A percentile compares a stretch with the other conserved stretches of the same genome.
Conservation (phyloP, 2,329 filamentous ascomycete genomes). For the Dendryphion nanum region DNA sequence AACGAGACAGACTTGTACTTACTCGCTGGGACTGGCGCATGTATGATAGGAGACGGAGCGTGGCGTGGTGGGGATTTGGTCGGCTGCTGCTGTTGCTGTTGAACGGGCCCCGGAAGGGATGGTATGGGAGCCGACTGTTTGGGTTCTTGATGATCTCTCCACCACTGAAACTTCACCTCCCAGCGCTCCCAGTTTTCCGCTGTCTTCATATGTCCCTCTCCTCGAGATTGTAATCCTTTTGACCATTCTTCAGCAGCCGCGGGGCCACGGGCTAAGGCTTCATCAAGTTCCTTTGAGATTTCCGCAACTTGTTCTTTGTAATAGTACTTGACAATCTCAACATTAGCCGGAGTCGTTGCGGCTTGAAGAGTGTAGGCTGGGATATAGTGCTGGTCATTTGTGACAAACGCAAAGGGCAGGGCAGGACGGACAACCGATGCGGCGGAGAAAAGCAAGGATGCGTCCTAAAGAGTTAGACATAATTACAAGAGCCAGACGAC, state of each 20-base stretch:
- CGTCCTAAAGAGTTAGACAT: conserved; percentile 55
- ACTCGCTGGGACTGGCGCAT: conserved; percentile 34
- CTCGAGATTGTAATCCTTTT: conserved; percentile 67
- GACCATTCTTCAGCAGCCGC: conserved; percentile 74
- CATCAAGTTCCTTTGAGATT: conserved; percentile 61
- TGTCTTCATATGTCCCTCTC: conserved; percentile 60
- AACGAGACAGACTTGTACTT: conserved; percentile 26
- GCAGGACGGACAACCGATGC: conserved; percentile 63
- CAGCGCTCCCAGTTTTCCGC: conserved; percentile 74
- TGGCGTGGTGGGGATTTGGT: conserved; percentile 26
- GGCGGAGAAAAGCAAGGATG: conserved; percentile 65
- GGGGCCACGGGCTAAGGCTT: conserved; percentile 64
- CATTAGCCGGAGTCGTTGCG: conserved; percentile 46
- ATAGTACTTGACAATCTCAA: conserved; percentile 65
- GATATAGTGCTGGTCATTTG: conserved; percentile 60
- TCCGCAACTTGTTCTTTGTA: conserved; percentile 61
- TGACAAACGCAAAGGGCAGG: conserved; percentile 68
- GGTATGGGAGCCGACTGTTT: conserved; percentile 14
- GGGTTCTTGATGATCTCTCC: conserved; percentile 16
- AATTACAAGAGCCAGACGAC: background rate
- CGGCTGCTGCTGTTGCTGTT: conserved; percentile 15
- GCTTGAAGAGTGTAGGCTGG: conserved; percentile 56
- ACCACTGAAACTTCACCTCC: conserved; percentile 48
- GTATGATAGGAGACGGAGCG: conserved; percentile 28
- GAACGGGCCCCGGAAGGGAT: conserved; percentile 14